phyloP scores from a whole-genome alignment of 306 rosid species.

The Corylus avellana region DNA sequence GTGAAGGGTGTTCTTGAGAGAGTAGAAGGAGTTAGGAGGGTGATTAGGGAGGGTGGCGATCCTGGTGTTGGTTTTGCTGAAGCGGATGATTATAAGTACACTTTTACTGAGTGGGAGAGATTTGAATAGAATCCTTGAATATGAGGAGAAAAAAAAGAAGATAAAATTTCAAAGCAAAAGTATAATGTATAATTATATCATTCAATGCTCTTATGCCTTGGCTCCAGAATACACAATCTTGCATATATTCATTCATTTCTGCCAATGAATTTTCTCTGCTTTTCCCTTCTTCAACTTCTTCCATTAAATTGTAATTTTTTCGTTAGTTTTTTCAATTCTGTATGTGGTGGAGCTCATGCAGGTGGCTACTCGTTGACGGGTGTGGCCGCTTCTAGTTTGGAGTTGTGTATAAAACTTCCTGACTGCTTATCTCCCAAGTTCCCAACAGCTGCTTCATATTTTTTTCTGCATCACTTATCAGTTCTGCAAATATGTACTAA shows the following conservation, averaged over 20 bases:
- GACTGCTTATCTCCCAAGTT: too few relatives aligned
- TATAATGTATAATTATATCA: neutral
- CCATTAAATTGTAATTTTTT: neutral
- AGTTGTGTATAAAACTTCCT: too few relatives aligned
- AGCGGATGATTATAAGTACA: conserved; percentile 74
- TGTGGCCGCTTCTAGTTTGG: too few relatives aligned
- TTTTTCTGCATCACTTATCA: too few relatives aligned
- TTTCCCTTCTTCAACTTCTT: neutral
- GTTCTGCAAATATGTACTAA: too few relatives aligned
- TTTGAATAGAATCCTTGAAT: neutral
- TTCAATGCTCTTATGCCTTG: neutral
- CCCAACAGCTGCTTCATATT: too few relatives aligned
- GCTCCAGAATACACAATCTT: neutral
- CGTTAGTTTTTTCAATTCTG: neutral
- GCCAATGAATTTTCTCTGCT: neutral
- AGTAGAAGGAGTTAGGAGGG: conserved; percentile 57
- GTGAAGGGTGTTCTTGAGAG: conserved; percentile 69
- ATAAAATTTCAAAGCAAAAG: neutral
- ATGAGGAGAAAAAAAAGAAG: neutral
- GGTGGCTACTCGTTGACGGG: neutral
- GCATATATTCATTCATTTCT: neutral
- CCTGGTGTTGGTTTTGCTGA: conserved; percentile 85
- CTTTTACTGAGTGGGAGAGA: conserved; percentile 47
- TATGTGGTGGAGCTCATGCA: neutral
- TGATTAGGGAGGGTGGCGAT: conserved; percentile 61